Conservation (phyloP, 345 rosid genomes). For the Populus alba region DNA sequence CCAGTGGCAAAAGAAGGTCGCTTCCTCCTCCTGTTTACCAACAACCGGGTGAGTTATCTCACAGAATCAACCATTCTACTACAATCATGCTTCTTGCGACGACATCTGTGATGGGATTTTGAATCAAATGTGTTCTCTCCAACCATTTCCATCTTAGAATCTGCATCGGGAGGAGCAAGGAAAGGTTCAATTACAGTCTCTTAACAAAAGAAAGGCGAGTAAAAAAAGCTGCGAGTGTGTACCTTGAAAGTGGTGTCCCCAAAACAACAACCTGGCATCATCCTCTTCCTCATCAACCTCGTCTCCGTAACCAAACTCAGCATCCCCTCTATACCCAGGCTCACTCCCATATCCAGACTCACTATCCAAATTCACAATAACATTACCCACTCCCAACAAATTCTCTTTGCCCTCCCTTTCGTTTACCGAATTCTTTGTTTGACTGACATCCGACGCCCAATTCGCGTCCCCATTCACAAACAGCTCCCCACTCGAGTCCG, state of each 20-base stretch:
- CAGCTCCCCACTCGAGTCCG: conserved; percentile 97
- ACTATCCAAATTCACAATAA: conserved; percentile 55
- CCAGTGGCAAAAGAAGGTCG: not conserved
- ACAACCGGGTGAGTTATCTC: conserved; percentile 24
- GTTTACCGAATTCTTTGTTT: conserved; percentile 59
- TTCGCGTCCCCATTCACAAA: conserved; percentile 66
- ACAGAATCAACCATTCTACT: conserved; percentile 60
- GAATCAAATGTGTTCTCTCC: conserved; percentile 76
- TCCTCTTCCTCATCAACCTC: conserved; percentile 96
- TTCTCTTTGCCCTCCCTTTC: conserved; percentile 59
- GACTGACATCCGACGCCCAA: conserved; percentile 92
- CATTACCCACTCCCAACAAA: conserved; percentile 40
- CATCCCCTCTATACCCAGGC: conserved; percentile 96
- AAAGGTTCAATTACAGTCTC: not conserved
- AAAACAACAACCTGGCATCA: conserved; percentile 66
- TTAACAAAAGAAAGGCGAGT: not conserved
- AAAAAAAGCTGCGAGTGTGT: conserved; percentile 40
- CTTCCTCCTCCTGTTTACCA: not conserved
- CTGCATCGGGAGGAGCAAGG: conserved; percentile 37
- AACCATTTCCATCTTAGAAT: conserved; percentile 64
- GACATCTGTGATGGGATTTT: conserved; percentile 73
- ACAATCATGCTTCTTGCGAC: conserved; percentile 81
- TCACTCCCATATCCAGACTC: conserved; percentile 97
- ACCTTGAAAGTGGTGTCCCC: conserved; percentile 76
- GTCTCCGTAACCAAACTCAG: conserved; percentile 90